These are phyloP conservation scores for Boletus sp. DNA, from an alignment of 768 basidiomycete genomes.

Conservation along the genomic window DNA sequence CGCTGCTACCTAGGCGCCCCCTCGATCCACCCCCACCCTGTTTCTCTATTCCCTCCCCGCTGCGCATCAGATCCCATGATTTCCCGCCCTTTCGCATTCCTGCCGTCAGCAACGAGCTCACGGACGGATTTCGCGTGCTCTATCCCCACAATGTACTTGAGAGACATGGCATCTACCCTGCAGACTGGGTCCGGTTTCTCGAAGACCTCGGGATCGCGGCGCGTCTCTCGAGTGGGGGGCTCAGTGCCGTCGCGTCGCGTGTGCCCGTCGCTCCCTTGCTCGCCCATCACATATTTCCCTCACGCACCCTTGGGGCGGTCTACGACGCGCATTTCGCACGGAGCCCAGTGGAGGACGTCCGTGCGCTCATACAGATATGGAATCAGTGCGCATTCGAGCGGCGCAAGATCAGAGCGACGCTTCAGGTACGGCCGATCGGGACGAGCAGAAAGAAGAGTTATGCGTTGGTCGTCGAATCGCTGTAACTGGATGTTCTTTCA, in stretches of 20 bases:
- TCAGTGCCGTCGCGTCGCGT: conserved; percentile 24
- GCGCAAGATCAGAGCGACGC: conserved; percentile 25
- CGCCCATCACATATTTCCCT: conserved; percentile 16
- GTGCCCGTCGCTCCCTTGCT: conserved; percentile 15
- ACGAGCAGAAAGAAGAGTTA: conserved; percentile 6
- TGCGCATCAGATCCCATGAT: conserved; percentile 25
- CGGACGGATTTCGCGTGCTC: conserved; percentile 27
- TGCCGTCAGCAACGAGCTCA: conserved; percentile 19
- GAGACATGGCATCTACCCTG: conserved; percentile 25
- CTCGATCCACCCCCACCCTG: conserved; percentile 33
- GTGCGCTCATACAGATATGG: conserved; percentile 29
- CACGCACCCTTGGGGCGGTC: conserved; percentile 8
- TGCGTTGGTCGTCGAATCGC: conserved; percentile 27
- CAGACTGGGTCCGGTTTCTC: conserved; percentile 32
- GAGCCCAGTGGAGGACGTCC: conserved; percentile 20
- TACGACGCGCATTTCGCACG: conserved; percentile 24
- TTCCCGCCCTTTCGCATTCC: conserved; percentile 30
- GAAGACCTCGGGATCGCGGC: conserved; percentile 29
- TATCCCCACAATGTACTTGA: conserved; percentile 28
- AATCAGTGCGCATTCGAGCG: conserved; percentile 34
- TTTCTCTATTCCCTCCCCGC: conserved; percentile 28
- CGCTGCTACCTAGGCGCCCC: conserved; percentile 13
- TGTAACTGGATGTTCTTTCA: conserved; percentile 9
- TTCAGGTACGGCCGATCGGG: conserved; percentile 9
- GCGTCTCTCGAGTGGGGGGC: conserved; percentile 22